phyloP scores from a whole-genome alignment of 306 rosid species.

The Oxytropis ochrocephala region DNA sequence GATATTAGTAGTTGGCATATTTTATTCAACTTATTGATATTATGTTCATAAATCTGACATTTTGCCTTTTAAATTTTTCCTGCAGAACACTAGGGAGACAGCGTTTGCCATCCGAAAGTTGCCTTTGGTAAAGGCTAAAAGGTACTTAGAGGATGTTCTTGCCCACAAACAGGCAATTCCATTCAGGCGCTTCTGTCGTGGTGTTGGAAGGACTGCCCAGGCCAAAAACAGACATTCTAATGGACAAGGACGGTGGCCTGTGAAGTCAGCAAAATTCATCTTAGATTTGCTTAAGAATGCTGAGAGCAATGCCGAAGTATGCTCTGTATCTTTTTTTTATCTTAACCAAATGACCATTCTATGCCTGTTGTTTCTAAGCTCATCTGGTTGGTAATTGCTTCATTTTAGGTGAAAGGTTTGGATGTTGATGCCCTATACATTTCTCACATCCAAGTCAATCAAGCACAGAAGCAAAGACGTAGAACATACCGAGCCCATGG shows the following conservation, averaged over 20 bases:
- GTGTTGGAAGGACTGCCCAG: slow-evolving; percentile 94
- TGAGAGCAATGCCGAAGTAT: slow-evolving; percentile 93
- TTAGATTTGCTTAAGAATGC: slow-evolving; percentile 89
- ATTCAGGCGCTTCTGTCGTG: slow-evolving; percentile 80
- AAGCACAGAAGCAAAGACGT: slow-evolving; percentile 89
- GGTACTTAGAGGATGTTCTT: slow-evolving; percentile 82
- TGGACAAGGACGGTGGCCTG: slow-evolving; percentile 98
- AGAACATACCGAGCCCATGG: slow-evolving; percentile 94
- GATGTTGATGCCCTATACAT: slow-evolving; percentile 66
- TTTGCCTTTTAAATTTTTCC: background rate
- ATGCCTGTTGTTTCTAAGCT: background rate
- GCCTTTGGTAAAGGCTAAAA: slow-evolving; percentile 72
- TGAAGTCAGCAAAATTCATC: slow-evolving; percentile 73
- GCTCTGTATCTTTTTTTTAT: background rate
- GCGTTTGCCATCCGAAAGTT: slow-evolving; percentile 73
- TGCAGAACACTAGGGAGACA: slow-evolving; percentile 85
- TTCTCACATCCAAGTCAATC: slow-evolving; percentile 88
- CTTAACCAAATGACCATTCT: background rate
- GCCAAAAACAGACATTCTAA: slow-evolving; percentile 90
- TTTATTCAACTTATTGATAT: background rate
- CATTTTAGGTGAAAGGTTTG: slow-evolving; percentile 73
- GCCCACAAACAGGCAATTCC: slow-evolving; percentile 97
- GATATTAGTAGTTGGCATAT: background rate
- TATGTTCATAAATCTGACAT: no score
- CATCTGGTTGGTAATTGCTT: background rate